Conservation (phyloP, 2,329 filamentous ascomycete species). For the Neurospora sp. region DNA sequence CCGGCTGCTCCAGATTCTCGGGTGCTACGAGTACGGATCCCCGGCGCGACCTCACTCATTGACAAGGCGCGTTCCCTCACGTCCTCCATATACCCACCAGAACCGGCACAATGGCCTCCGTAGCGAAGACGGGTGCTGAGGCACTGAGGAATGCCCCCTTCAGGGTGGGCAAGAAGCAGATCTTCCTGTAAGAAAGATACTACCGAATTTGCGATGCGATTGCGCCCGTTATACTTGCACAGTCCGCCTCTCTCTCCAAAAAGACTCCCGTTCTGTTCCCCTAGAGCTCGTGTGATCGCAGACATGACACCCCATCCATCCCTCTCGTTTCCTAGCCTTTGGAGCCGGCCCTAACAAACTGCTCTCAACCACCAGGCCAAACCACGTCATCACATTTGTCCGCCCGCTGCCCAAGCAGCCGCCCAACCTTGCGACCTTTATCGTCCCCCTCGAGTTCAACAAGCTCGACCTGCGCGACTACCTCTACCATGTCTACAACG, state of each 20-base stretch:
- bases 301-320: background rate
- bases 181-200: conserved; percentile 40
- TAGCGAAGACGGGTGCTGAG: background rate
- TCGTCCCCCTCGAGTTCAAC: conserved; percentile 83
- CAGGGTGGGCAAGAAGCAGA: conserved; percentile 41
- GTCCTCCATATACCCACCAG: background rate
- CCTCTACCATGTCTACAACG: conserved; percentile 74
- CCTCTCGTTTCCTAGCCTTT: background rate
- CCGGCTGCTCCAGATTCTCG: background rate
- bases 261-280: background rate
- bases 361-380: conserved; percentile 48
- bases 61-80: background rate
- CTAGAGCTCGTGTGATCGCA: background rate
- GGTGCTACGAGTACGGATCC: background rate
- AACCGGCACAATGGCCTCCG: conserved; percentile 8
- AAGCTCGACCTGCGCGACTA: conserved; percentile 97
- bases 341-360: background rate
- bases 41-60: background rate
- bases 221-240: background rate
- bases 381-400: conserved; percentile 71
- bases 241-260: background rate
- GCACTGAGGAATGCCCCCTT: conserved; percentile 20
- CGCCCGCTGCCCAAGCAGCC: conserved; percentile 59
- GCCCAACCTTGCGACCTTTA: conserved; percentile 78
- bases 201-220: background rate